Conservation (phyloP, 228 moss, liverwort and hornwort species). For the Sphagnum fallax region DNA sequence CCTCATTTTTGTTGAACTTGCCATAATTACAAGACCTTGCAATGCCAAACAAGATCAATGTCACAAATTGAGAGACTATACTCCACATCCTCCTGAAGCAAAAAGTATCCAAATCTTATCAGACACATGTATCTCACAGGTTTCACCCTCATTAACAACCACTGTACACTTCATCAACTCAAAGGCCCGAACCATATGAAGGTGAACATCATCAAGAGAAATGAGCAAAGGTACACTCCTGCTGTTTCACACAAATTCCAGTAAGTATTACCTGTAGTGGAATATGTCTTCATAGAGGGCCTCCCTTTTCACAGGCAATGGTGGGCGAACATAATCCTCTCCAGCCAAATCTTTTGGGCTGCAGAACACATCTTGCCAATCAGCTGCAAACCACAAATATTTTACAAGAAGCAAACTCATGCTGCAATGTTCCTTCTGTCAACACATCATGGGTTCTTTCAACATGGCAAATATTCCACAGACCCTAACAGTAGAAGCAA, state of each 20-base stretch:
- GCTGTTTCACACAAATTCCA: background rate
- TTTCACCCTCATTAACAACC: too few species aligned
- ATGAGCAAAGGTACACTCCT: too few species aligned
- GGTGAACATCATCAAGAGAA: too few species aligned
- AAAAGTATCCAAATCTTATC: too few species aligned
- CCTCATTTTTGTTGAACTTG: background rate
- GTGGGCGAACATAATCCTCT: slow-evolving; percentile 81
- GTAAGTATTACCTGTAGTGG: slow-evolving; percentile 54
- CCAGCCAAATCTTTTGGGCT: slow-evolving; percentile 36
- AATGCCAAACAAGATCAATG: too few species aligned
- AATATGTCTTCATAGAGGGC: slow-evolving; percentile 84
- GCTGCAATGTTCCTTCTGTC: background rate
- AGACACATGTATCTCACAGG: too few species aligned
- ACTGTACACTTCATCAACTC: too few species aligned
- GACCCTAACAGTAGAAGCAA: background rate
- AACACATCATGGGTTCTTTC: background rate
- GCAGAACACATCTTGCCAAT: slow-evolving; percentile 10
- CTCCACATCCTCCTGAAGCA: too few species aligned
- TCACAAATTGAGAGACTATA: too few species aligned
- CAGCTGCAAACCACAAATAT: background rate
- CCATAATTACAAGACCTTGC: too few species aligned
- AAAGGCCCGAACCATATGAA: too few species aligned
- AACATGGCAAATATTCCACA: too few species aligned
- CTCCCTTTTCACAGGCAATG: slow-evolving; percentile 91
- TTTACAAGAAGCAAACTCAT: background rate